A percentile compares a stretch with the other conserved stretches of the same genome.
These are phyloP conservation scores for Styphnolobium japonicum DNA, from an alignment of 306 rosid species.

Conservation along the genomic window DNA sequence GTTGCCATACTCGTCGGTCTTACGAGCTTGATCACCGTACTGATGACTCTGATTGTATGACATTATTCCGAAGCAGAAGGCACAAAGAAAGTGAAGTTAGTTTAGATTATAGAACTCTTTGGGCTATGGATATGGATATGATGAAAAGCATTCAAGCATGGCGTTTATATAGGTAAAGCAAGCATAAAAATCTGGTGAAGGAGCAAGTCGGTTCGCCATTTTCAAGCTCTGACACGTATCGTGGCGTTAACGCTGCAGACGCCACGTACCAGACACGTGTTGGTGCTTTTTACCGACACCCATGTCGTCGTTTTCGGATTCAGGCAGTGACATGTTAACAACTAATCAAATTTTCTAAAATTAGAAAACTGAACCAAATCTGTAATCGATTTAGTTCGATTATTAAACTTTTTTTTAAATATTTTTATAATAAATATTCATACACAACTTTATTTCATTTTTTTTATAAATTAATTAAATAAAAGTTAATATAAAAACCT, in stretches of 20 bases:
- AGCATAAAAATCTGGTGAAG: not conserved
- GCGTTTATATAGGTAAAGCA: not conserved
- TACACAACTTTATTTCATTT: too few species aligned
- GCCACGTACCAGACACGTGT: constrained; percentile 20
- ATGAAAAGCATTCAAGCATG: not conserved
- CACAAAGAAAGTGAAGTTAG: not conserved
- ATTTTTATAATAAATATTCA: too few species aligned
- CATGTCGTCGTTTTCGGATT: not conserved
- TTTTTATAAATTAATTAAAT: too few species aligned
- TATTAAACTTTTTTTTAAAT: too few species aligned
- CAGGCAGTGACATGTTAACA: too few species aligned
- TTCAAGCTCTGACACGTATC: not conserved
- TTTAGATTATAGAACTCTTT: not conserved
- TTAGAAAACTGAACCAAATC: too few species aligned
- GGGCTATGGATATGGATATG: too few species aligned
- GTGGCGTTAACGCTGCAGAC: not conserved
- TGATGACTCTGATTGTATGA: not conserved
- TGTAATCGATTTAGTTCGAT: too few species aligned
- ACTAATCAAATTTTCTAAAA: too few species aligned
- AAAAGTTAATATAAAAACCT: too few species aligned
- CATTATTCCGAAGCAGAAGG: not conserved
- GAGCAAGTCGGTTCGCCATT: not conserved
- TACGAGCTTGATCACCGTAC: not conserved
- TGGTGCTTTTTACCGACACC: not conserved
- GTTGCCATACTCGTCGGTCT: constrained; percentile 22